phyloP scores from a whole-genome alignment of 805 yeast genomes.

The Crinitomyces ghanaensis region DNA sequence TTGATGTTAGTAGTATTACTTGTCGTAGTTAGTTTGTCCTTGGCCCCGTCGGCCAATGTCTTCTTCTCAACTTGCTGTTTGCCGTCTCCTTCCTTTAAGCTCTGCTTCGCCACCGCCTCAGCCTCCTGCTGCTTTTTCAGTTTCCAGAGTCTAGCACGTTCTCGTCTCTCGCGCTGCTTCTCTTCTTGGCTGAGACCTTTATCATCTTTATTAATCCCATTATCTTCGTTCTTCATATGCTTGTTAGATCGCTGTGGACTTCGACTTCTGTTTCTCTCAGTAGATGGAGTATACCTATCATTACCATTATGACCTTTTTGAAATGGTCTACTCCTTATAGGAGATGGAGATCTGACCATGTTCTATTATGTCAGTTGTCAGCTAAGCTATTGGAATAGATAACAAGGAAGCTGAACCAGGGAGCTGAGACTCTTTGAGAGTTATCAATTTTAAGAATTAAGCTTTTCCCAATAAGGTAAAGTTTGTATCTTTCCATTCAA shows the following conservation, averaged over 20 bases:
- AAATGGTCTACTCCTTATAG: not conserved
- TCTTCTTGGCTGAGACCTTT: too few species aligned
- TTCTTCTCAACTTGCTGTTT: not conserved
- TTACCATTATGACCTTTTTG: not conserved
- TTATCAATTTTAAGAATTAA: too few species aligned
- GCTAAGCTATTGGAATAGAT: too few species aligned
- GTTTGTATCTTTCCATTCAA: too few species aligned
- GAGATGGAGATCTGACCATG: constrained; percentile 8
- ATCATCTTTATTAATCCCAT: constrained; percentile 14
- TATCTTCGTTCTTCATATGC: constrained; percentile 2
- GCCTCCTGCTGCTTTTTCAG: constrained; percentile 35
- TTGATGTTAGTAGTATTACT: constrained; percentile 5
- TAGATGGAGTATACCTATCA: constrained; percentile 2
- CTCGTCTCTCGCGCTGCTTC: constrained; percentile 34
- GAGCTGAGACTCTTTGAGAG: too few species aligned
- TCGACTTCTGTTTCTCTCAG: constrained; percentile 3
- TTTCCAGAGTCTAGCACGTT: constrained; percentile 50
- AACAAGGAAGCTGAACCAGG: too few species aligned
- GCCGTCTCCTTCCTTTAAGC: not conserved
- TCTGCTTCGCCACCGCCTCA: constrained; percentile 14
- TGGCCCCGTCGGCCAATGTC: not conserved
- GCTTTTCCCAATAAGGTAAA: too few species aligned
- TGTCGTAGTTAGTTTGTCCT: constrained; percentile 2
- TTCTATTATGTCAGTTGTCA: too few species aligned
- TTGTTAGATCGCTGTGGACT: constrained; percentile 5